Percentiles rank a stretch among this genome's conserved stretches.
Evolutionary conservation across 148 eudicot genomes (phyloP).

Genomic region (Salicornia ramosissima): DNA sequence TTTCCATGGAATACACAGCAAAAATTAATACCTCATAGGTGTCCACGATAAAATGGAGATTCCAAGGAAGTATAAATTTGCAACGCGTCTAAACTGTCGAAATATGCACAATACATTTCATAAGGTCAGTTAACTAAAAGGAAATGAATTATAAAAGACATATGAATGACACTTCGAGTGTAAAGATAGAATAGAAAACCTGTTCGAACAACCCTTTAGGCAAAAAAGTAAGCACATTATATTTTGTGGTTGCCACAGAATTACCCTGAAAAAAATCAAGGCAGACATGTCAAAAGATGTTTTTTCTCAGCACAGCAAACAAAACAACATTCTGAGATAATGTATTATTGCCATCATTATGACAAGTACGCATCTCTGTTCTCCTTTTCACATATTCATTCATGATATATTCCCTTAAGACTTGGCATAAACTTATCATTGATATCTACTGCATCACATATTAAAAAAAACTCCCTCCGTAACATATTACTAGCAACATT

Average conservation of each 20-base stretch:
- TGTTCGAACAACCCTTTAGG: slow-evolving; percentile 92
- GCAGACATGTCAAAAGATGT: slow-evolving; percentile 14
- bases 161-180: background rate
- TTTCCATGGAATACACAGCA: slow-evolving; percentile 7
- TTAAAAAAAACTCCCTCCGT: no score
- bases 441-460: background rate
- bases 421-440: background rate
- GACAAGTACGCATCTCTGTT: background rate
- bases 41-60: slow-evolving; percentile 79
- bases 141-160: slow-evolving; percentile 8
- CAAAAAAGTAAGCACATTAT: slow-evolving; percentile 63
- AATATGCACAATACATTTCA: slow-evolving; percentile 18
- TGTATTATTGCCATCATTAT: background rate
- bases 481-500: no score
- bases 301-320: background rate
- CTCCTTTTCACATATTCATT: background rate
- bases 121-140: background rate
- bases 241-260: slow-evolving; percentile 84
- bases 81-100: slow-evolving; percentile 90
- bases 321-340: background rate
- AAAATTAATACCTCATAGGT: slow-evolving; percentile 58
- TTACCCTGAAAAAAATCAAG: slow-evolving; percentile 55
- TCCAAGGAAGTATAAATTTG: slow-evolving; percentile 76
- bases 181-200: slow-evolving; percentile 35
- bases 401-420: background rate